Evolutionary conservation across 2,329 filamentous ascomycete genomes (phyloP), one percentile per base, ranked within the genome.

Genomic region (Ilyonectria sp.): DNA sequence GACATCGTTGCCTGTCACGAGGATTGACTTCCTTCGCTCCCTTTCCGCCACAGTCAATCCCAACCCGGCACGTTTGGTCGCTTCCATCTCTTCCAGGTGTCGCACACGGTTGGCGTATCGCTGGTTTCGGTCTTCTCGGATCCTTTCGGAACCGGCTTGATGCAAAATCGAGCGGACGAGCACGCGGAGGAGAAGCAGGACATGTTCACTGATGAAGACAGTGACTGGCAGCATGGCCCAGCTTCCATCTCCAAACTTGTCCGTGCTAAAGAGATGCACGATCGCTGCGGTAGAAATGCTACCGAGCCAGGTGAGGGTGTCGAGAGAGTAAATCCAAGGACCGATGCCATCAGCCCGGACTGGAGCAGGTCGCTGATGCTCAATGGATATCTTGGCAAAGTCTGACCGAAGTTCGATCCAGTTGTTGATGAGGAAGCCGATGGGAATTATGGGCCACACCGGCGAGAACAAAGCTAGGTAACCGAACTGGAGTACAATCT

Each of bases 351-450:
- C 92, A 1, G 91, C 86, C 6, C 92, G 89, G 70, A 87, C 87
- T 0, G 92, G 92, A 0, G 86, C 88, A 0, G 92, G 93, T 1
- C 93, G 88, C 69, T 91, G 90, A 82, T 92, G 92, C 75, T 94
- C 91, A 26, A 90, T 84, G 69, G 90, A 93, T 62, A 94, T 92
- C 75, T 94, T 94, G 80, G 93, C 87, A 52, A 93, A 92, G 74
- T 94, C 92, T 3, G 92, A 91, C 10, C 92, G 91, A 10, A 94
- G 85, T 78, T 94, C 92, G 63, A 94, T 82, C 91, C 92, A 93
- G 81, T 94, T 92, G 79, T 94, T 94, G 76, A 93, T 80, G 15
- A 94, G 82, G 78, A 94, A 94, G 0, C 91, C 92, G 23, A 93
- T 83, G 0, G 90, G 88, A 0, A 93, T 92, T 1, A 94, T 82